phyloP scores from a whole-genome alignment of 1,284 basidiomycete species.

The Boletus nobilissimus region DNA sequence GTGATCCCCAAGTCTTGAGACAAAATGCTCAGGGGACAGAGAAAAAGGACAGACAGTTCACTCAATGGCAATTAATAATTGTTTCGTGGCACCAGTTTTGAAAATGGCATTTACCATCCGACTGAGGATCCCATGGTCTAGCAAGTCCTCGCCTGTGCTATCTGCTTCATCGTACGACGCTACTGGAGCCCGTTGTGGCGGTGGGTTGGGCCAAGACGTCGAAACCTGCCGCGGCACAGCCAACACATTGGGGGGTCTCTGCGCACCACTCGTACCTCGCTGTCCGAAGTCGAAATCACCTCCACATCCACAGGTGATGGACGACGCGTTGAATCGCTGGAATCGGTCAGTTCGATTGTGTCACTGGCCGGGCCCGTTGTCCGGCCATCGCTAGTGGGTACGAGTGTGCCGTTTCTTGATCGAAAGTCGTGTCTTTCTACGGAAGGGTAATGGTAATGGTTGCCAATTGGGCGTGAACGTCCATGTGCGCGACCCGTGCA shows the following conservation, averaged over 20 bases:
- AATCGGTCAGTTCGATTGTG: conserved; percentile 39
- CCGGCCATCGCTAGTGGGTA: too few relatives aligned
- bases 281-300: conserved; percentile 45
- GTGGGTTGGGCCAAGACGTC: not conserved
- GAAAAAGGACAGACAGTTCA: too few relatives aligned
- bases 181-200: not conserved
- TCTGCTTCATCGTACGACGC: conserved; percentile 60
- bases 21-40: too few relatives aligned
- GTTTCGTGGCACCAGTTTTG: conserved; percentile 60
- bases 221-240: not conserved
- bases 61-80: too few relatives aligned
- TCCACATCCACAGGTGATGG: conserved; percentile 33
- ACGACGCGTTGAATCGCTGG: conserved; percentile 25
- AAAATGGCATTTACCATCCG: conserved; percentile 62
- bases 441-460: too few relatives aligned
- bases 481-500: too few relatives aligned
- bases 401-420: too few relatives aligned
- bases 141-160: conserved; percentile 65
- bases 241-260: not conserved
- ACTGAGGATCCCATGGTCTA: conserved; percentile 64
- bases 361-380: too few relatives aligned
- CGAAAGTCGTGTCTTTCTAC: too few relatives aligned
- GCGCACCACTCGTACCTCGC: conserved; percentile 26
- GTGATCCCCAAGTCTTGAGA: too few relatives aligned
- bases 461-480: too few relatives aligned